A percentile compares a stretch with the other conserved stretches of the same genome.
Evolutionary conservation across 2,329 filamentous ascomycete species (phyloP).

Genomic region (Dactylellina haptotyla): DNA sequence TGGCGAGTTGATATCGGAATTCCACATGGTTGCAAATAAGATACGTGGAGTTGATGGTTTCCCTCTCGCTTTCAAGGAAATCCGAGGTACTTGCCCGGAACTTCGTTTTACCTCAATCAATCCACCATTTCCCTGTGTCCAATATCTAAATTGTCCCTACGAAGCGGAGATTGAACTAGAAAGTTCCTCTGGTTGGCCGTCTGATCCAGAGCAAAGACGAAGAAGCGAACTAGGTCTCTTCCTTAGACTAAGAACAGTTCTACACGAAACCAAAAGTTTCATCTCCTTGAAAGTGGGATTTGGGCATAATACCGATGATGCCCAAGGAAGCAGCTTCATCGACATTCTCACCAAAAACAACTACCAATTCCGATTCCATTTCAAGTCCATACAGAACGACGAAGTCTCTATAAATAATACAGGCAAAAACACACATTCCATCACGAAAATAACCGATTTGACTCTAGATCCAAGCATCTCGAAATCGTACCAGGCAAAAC

Average conservation of each 20-base stretch:
- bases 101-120: conserved; percentile 24
- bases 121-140: not conserved
- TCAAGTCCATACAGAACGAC: not conserved
- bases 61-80: conserved; percentile 24
- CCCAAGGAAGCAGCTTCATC: conserved; percentile 14
- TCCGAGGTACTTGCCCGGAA: conserved; percentile 14
- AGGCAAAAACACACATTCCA: no score
- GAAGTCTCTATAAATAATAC: no score
- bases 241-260: conserved; percentile 13
- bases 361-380: not conserved
- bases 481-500: no score
- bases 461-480: no score
- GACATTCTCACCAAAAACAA: conserved; percentile 34
- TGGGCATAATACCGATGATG: not conserved
- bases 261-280: conserved; percentile 9
- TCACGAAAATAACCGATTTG: no score
- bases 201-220: conserved; percentile 26
- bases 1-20: conserved; percentile 14
- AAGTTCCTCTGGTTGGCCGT: conserved; percentile 39
- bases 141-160: not conserved
- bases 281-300: conserved; percentile 7
- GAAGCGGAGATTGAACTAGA: conserved; percentile 40
- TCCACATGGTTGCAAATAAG: conserved; percentile 8
- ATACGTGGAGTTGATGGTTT: conserved; percentile 29
- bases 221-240: conserved; percentile 35